Base-by-base conservation (phyloP, 2,329 filamentous ascomycete species). In the Alternaria alternata region DNA sequence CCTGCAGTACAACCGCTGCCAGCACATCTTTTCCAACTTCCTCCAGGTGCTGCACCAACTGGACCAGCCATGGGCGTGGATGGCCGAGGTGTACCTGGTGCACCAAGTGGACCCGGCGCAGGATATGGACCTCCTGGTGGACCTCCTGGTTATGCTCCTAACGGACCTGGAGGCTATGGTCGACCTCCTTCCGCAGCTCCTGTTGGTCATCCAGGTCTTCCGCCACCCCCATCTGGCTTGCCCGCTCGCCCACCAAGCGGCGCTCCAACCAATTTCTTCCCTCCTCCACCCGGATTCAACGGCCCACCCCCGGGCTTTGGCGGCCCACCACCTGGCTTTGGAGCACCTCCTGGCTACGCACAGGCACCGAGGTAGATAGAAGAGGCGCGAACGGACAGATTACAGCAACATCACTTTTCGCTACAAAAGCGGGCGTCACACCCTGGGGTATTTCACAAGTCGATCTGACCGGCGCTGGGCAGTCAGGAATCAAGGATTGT, bases 1-100 rank as follows among this genome's bases (percentile, higher is more conserved):
- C 91, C 93, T 36, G 90, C 93, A 66, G 86, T 89, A 3, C 91
- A 94, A 73, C 87, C 90, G 22, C 81, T 95, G 52, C 91, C 92
- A 2, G 86, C 91, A 5, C 91, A 89, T 60, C 89, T 96, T 68
- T 86, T 94, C 69, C 83, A 80, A 49, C 64, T 70, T 32, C 70
- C 73, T 8, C 56, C 73, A 18, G 43, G 62, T 3, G 65, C 64
- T 59, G 67, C 58, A 74, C 83, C 68, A 4, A 51, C 28, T 14
- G 66, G 62, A 22, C 78, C 77, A 30, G 43, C 59, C 22, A 81
- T 84, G 73, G 73, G 80, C 61, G 73, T 70, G 22, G 71, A 74
- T 56, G 66, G 68, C 24, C 72, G 72, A 32, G 67, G 76, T 56
- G 71, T 75, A 22, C 75, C 72, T 16, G 76, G 74, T 6, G 74